A percentile compares a stretch with the other conserved stretches of the same genome.
phyloP scores from a whole-genome alignment of 2,329 filamentous ascomycete species.

The Neofusicoccum kwambonambiense region DNA sequence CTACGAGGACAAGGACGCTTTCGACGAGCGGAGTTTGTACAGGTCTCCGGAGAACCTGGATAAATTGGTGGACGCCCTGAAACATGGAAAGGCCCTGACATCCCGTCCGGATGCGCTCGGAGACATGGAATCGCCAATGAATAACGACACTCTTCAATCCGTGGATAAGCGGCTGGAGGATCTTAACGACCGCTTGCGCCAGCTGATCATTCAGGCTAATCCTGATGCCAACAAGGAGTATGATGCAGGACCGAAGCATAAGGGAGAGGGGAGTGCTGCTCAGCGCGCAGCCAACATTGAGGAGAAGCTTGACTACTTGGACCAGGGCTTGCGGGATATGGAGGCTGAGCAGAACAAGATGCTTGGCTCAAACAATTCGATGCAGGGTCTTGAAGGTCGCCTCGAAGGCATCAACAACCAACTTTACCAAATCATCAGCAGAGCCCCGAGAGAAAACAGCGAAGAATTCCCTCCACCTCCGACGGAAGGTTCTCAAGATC shows the following conservation, averaged over 20 bases:
- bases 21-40: slow-evolving; percentile 77
- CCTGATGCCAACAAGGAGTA: slow-evolving; percentile 45
- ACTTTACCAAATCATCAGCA: slow-evolving; percentile 50
- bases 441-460: slow-evolving; percentile 51
- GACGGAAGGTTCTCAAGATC: slow-evolving; percentile 62
- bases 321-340: slow-evolving; percentile 62
- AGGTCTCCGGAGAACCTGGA: slow-evolving; percentile 66
- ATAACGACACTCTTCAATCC: slow-evolving; percentile 6
- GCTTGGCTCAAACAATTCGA: slow-evolving; percentile 14
- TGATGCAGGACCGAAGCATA: slow-evolving; percentile 28
- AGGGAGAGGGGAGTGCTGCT: slow-evolving; percentile 20
- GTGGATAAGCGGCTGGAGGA: slow-evolving; percentile 66
- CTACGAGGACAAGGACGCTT: slow-evolving; percentile 59
- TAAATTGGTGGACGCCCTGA: slow-evolving; percentile 39
- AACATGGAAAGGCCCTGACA: slow-evolving; percentile 28
- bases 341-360: slow-evolving; percentile 53
- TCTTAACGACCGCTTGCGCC: slow-evolving; percentile 65
- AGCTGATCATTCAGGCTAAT: slow-evolving; percentile 64
- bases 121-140: slow-evolving; percentile 26
- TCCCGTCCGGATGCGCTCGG: slow-evolving; percentile 24
- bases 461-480: slow-evolving; percentile 45
- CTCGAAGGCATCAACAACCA: slow-evolving; percentile 59
- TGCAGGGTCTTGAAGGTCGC: slow-evolving; percentile 38
- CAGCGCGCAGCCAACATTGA: slow-evolving; percentile 35
- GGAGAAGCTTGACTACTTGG: slow-evolving; percentile 69